These are phyloP conservation scores for Eremothecium sinecaudum DNA, from an alignment of 1,139 yeast genomes.

Conservation along the genomic window DNA sequence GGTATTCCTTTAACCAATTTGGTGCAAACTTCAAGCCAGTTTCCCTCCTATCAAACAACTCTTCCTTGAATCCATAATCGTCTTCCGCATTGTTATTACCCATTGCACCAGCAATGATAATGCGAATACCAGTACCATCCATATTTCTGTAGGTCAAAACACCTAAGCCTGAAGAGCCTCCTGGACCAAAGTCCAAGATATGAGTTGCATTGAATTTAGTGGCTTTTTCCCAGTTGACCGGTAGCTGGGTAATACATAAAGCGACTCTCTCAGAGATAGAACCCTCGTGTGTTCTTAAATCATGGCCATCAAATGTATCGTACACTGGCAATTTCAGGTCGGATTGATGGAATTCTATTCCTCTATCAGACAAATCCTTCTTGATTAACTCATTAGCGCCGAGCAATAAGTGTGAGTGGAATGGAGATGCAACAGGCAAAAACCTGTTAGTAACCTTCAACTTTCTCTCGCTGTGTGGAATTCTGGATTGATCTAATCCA, in stretches of 20 bases:
- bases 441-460: conserved; percentile 87
- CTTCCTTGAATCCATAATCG: conserved; percentile 93
- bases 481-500: conserved; percentile 90
- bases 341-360: conserved; percentile 46
- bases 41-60: conserved; percentile 65
- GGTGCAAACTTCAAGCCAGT: conserved; percentile 69
- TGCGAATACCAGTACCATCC: conserved; percentile 96
- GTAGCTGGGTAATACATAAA: conserved; percentile 74
- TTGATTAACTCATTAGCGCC: conserved; percentile 61
- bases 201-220: conserved; percentile 77
- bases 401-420: conserved; percentile 81
- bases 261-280: conserved; percentile 59
- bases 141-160: conserved; percentile 92
- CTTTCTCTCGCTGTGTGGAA: conserved; percentile 88
- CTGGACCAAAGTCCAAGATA: conserved; percentile 95
- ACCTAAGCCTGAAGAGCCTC: conserved; percentile 96
- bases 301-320: conserved; percentile 81
- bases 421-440: conserved; percentile 91
- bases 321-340: conserved; percentile 74
- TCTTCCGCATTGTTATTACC: conserved; percentile 59
- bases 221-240: conserved; percentile 92
- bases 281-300: conserved; percentile 49
- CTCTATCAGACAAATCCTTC: conserved; percentile 52
- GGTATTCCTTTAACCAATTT: conserved; percentile 83
- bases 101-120: conserved; percentile 85